A percentile compares a stretch with the other conserved stretches of the same genome.
Conservation (phyloP, 2,329 filamentous ascomycete species). For the Penicillium sp. region DNA sequence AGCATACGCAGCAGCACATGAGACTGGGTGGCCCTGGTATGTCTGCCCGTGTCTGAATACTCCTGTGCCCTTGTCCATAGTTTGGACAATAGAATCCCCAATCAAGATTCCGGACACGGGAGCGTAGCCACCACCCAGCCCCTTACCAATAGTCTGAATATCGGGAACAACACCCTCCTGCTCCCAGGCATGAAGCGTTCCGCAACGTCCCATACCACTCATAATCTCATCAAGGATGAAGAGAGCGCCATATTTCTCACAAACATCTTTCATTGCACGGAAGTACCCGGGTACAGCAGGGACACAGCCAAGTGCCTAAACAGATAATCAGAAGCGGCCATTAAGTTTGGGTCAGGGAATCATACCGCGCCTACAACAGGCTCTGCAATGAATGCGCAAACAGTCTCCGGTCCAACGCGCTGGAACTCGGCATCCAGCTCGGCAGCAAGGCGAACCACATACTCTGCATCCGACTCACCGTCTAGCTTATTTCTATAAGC, state of each 20-base stretch:
- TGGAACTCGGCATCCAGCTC: conserved; percentile 70
- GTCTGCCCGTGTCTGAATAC: conserved; percentile 61
- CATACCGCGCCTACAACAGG: conserved; percentile 70
- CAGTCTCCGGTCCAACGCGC: conserved; percentile 62
- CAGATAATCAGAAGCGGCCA: neutral
- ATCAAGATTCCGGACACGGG: conserved; percentile 59
- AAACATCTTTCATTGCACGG: conserved; percentile 65
- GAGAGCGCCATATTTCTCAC: conserved; percentile 69
- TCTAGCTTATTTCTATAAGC: conserved; percentile 59
- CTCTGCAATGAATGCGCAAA: conserved; percentile 73
- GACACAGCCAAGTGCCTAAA: conserved; percentile 68
- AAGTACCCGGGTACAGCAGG: conserved; percentile 69
- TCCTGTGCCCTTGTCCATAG: conserved; percentile 49
- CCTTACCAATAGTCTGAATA: conserved; percentile 62
- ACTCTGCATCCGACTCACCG: conserved; percentile 58
- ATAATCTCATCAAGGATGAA: conserved; percentile 81
- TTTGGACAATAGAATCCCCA: conserved; percentile 50
- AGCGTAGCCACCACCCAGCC: conserved; percentile 58
- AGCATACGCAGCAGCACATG: conserved; percentile 60
- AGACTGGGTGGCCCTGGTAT: conserved; percentile 61
- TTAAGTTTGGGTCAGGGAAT: conserved; percentile 9
- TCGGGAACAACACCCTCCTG: conserved; percentile 60
- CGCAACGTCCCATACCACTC: conserved; percentile 63
- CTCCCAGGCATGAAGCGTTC: conserved; percentile 61
- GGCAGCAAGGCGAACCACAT: conserved; percentile 60